phyloP scores from a whole-genome alignment of 305 asterid genomes.

The Solanum hybrid region DNA sequence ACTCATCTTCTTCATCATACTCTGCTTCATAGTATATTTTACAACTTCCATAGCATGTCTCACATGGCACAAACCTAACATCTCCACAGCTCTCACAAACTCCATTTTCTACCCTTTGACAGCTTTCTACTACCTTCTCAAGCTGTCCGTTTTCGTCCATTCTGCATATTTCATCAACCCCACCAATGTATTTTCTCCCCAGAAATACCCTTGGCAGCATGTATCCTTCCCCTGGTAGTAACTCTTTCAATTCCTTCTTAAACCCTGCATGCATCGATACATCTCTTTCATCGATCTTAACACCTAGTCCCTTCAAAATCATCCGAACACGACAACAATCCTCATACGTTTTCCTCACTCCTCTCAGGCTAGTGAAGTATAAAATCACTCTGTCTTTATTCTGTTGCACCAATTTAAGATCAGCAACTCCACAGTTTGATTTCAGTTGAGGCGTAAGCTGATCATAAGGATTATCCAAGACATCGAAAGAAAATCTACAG shows the following conservation, averaged over 20 bases:
- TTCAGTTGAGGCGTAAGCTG: constrained; percentile 40
- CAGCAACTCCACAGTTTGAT: constrained; percentile 1
- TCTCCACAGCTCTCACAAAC: constrained; percentile 79
- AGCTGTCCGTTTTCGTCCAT: constrained; percentile 66
- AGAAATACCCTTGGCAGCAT: constrained; percentile 57
- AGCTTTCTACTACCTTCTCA: constrained; percentile 50
- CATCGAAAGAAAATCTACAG: constrained; percentile 61
- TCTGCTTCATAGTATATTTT: constrained; percentile 56
- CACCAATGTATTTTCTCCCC: constrained; percentile 53
- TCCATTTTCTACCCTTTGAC: constrained; percentile 32
- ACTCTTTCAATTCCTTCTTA: constrained; percentile 60
- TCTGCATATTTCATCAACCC: constrained; percentile 68
- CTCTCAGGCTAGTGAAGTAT: constrained; percentile 73
- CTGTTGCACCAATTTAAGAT: constrained; percentile 6
- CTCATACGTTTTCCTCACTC: constrained; percentile 85
- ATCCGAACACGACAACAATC: constrained; percentile 70
- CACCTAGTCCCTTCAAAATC: constrained; percentile 55
- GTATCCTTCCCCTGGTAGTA: constrained; percentile 32
- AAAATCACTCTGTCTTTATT: constrained; percentile 34
- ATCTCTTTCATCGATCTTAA: constrained; percentile 73
- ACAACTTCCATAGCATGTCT: constrained; percentile 85
- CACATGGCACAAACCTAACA: constrained; percentile 79
- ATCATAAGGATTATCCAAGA: constrained; percentile 20
- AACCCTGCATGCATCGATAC: constrained; percentile 87
- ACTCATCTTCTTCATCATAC: constrained; percentile 24